Conservation (phyloP, 2,329 filamentous ascomycete genomes). For the Fusarium sterilihyphosum region DNA sequence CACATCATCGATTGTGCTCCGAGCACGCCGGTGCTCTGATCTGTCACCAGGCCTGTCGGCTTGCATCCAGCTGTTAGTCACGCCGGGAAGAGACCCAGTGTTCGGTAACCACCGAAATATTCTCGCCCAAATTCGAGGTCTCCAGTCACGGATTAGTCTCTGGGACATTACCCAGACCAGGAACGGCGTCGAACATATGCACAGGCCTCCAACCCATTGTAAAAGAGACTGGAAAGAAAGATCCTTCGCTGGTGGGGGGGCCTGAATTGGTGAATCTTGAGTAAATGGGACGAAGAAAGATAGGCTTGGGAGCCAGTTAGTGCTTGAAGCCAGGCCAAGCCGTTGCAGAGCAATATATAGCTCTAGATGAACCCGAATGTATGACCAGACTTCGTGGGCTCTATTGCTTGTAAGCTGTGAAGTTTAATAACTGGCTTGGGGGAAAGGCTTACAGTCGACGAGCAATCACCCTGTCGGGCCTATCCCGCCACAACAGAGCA, state of each 20-base stretch:
- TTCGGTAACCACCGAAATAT: constrained; percentile 55
- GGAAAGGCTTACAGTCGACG: constrained; percentile 43
- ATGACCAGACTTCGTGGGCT: constrained; percentile 49
- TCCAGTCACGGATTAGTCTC: constrained; percentile 50
- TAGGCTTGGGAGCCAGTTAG: constrained; percentile 54
- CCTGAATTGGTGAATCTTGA: constrained; percentile 58
- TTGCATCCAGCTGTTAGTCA: constrained; percentile 21
- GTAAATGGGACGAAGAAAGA: constrained; percentile 67
- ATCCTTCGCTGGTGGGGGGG: constrained; percentile 55
- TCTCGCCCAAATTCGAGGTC: constrained; percentile 49
- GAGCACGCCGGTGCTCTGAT: constrained; percentile 33
- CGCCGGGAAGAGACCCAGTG: constrained; percentile 46
- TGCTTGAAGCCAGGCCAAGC: constrained; percentile 57
- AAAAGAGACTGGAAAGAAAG: constrained; percentile 52
- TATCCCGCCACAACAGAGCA: constrained; percentile 38
- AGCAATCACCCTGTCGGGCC: constrained; percentile 34
- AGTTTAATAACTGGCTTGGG: neutral
- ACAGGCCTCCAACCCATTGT: constrained; percentile 55
- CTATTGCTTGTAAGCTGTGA: constrained; percentile 38
- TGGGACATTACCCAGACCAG: constrained; percentile 57
- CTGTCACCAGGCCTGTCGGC: constrained; percentile 25
- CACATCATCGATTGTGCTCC: constrained; percentile 36
- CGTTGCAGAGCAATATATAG: constrained; percentile 64
- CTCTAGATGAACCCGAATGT: constrained; percentile 61
- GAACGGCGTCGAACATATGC: constrained; percentile 59